Evolutionary conservation across 2,329 filamentous ascomycete species (phyloP).

Genomic region (Penicillium griseofulvum): DNA sequence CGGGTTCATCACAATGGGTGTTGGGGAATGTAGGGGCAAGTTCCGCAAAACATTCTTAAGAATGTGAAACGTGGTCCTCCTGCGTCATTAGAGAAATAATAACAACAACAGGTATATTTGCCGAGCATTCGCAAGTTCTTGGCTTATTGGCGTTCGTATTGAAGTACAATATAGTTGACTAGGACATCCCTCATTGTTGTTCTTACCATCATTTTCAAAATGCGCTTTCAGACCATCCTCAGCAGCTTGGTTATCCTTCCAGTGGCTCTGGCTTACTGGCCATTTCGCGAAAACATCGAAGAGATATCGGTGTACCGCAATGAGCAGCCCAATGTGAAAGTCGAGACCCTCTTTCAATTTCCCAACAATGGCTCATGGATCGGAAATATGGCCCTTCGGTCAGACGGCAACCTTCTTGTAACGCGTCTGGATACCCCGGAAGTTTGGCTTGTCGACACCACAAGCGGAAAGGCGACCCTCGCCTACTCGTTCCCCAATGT

Average conservation of each 20-base stretch:
- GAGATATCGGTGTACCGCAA: constrained; percentile 4
- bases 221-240: constrained; percentile 10
- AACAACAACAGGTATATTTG: neutral
- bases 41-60: neutral
- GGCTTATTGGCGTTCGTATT: neutral
- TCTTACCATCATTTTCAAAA: neutral
- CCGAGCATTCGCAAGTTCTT: neutral
- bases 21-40: neutral
- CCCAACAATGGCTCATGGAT: constrained; percentile 26
- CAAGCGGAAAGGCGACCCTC: constrained; percentile 19
- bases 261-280: constrained; percentile 9
- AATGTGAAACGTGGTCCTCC: neutral
- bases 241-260: constrained; percentile 12
- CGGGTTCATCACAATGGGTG: neutral
- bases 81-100: neutral
- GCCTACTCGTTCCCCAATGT: constrained; percentile 19
- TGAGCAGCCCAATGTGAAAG: constrained; percentile 14
- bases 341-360: constrained; percentile 24
- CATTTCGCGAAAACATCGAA: neutral
- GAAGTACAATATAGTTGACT: neutral
- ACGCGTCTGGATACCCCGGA: constrained; percentile 23
- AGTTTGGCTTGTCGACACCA: constrained; percentile 20
- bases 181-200: neutral
- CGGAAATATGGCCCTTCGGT: constrained; percentile 19
- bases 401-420: constrained; percentile 20